Base-by-base conservation (phyloP, 129 eudicot genomes). In the Lactuca saligna region DNA sequence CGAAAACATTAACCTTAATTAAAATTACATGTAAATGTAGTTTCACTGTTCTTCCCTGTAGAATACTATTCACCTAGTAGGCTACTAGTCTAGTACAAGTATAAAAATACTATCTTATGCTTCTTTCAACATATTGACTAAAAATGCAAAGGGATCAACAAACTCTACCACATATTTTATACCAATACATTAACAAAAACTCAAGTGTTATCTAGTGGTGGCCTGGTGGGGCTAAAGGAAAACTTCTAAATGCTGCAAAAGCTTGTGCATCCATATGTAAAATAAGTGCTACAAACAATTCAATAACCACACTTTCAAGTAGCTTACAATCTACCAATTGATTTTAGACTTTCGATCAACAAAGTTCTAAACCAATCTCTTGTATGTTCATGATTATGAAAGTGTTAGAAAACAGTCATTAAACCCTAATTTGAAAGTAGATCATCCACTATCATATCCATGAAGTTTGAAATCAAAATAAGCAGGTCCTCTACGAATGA, bases 381-480 rank as follows among this genome's bases (percentile, higher is more conserved):
- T 50, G 61, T 33, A 61, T 17, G 49, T 17, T 16, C 49, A 49
- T 51, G 6, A 35, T 15, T 17, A 68, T 15, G 49, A 17, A 66
- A 67, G 72, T 67, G 57, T 53, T 39, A 44, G 35, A 35, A 54
- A 68, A 11, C 62, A 54, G 29, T 68, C 20, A 20, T 20, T 34
- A 67, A 66, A 48, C 3, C 61, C 50, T 17, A 54, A 57, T 51
- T 17, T 12, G 37, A 68, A 54, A 34, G 35, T 48, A 51, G 53
- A 50, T 59, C 59, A 71, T 51, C 35, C 49, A 44, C 37, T 35
- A 34, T 34, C 68, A 54, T 68, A 54, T 37, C 25, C 61, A 35
- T 68, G 54, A 68, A 54, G 35, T 68, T 54, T 68, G 1, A 0
- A 1, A 7, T 35, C 54, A 34, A 10, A 54, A 29, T 17, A 68